Conservation (phyloP, 805 yeast genomes). For the Starmerella vitae region DNA sequence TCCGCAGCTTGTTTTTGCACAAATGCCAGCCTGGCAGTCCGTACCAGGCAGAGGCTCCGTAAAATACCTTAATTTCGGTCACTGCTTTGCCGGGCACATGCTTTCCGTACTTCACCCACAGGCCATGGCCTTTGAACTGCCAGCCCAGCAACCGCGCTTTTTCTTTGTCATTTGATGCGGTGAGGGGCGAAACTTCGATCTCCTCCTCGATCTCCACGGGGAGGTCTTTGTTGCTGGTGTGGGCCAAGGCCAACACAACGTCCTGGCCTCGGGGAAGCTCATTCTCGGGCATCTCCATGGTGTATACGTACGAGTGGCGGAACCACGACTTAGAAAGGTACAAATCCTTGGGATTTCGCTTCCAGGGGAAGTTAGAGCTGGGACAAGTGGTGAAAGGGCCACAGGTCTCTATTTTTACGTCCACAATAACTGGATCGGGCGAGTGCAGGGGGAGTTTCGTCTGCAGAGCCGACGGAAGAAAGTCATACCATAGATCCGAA, state of each 20-base stretch:
- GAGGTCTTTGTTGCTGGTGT: neutral
- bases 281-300: conserved; percentile 21
- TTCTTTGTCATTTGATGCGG: conserved; percentile 26
- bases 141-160: conserved; percentile 2
- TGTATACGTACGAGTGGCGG: conserved; percentile 30
- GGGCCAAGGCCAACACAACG: conserved; percentile 14
- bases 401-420: conserved; percentile 30
- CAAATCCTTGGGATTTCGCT: conserved; percentile 36
- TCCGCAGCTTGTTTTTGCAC: conserved; percentile 21
- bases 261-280: conserved; percentile 28
- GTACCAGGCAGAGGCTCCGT: conserved; percentile 59
- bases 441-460: conserved; percentile 32
- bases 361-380: conserved; percentile 28
- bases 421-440: conserved; percentile 32
- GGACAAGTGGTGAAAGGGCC: conserved; percentile 20
- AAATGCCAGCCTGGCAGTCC: conserved; percentile 62
- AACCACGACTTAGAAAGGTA: conserved; percentile 35
- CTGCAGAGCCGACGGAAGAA: conserved; percentile 28
- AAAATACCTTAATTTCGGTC: conserved; percentile 53
- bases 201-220: conserved; percentile 5
- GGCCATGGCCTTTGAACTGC: conserved; percentile 29
- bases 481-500: conserved; percentile 31
- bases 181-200: conserved; percentile 16
- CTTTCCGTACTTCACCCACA: conserved; percentile 48
- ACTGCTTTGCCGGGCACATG: conserved; percentile 30